phyloP scores from a whole-genome alignment of 257 asterid genomes.

The Nicotiana noctiflora region DNA sequence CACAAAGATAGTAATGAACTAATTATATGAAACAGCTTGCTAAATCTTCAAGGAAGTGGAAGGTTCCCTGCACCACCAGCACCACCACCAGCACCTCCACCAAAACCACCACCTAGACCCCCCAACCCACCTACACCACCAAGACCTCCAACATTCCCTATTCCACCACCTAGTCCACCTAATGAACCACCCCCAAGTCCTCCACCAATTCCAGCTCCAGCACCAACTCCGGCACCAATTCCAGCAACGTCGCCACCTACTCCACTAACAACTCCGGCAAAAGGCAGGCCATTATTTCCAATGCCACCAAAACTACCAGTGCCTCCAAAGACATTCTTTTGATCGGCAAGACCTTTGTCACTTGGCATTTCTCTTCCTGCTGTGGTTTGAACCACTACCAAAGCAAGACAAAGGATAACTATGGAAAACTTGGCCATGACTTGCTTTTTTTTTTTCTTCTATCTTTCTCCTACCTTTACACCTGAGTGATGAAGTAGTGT shows the following conservation, averaged over 20 bases:
- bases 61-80: conserved; percentile 15
- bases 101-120: too few relatives aligned
- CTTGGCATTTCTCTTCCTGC: conserved; percentile 31
- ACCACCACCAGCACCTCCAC: conserved; percentile 23
- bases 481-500: too few relatives aligned
- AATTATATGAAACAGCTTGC: background rate
- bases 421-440: conserved; percentile 23
- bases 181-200: too few relatives aligned
- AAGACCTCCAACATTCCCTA: too few relatives aligned
- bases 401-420: conserved; percentile 14
- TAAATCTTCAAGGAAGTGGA: conserved; percentile 26
- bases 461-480: background rate
- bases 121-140: too few relatives aligned
- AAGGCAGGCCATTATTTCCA: conserved; percentile 4
- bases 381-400: conserved; percentile 15
- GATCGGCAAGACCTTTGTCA: conserved; percentile 25
- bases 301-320: conserved; percentile 14
- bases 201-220: too few relatives aligned
- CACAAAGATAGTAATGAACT: background rate
- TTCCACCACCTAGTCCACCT: too few relatives aligned
- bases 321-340: conserved; percentile 29
- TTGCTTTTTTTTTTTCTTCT: background rate
- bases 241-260: too few relatives aligned
- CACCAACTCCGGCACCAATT: too few relatives aligned
- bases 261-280: too few relatives aligned